A percentile compares a stretch with the other conserved stretches of the same genome.
phyloP scores from a whole-genome alignment of 495 filamentous ascomycete genomes.

The Lichina pygmaea region DNA sequence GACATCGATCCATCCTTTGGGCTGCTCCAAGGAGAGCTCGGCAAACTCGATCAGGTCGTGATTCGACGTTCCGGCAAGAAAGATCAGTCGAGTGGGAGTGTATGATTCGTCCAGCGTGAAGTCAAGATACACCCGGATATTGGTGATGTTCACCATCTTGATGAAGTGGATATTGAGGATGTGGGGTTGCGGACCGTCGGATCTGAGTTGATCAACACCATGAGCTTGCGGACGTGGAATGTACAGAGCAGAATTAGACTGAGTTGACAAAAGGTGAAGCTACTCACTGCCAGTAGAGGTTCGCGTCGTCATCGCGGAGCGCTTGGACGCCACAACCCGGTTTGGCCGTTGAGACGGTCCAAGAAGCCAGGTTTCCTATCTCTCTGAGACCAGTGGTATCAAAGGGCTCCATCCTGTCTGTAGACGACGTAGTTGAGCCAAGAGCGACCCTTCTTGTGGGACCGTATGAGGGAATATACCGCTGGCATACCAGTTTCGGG shows the following conservation, averaged over 20 bases:
- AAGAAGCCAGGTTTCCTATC: constrained; percentile 81
- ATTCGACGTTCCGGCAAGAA: constrained; percentile 61
- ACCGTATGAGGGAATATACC: neutral
- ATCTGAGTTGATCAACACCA: constrained; percentile 15
- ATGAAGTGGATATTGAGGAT: constrained; percentile 86
- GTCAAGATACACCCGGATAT: constrained; percentile 68
- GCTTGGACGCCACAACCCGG: constrained; percentile 73
- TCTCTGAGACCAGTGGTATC: constrained; percentile 31
- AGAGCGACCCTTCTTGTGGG: neutral
- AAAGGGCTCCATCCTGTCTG: constrained; percentile 2
- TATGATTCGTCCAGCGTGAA: constrained; percentile 84
- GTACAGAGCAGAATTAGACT: neutral
- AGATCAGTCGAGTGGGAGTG: constrained; percentile 78
- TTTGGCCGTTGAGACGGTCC: constrained; percentile 76
- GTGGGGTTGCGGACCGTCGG: constrained; percentile 87
- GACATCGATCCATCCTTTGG: constrained; percentile 75
- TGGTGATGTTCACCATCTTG: constrained; percentile 64
- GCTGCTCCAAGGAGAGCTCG: constrained; percentile 48
- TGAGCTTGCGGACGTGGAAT: neutral
- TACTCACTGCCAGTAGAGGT: constrained; percentile 67
- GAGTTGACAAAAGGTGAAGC: neutral
- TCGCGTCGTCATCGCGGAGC: constrained; percentile 50
- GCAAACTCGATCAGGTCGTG: constrained; percentile 71
- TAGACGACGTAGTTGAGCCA: neutral
- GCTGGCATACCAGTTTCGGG: neutral